These are phyloP conservation scores for Fusarium sp. DNA, from an alignment of 2,329 filamentous ascomycete species.

Conservation along the genomic window DNA sequence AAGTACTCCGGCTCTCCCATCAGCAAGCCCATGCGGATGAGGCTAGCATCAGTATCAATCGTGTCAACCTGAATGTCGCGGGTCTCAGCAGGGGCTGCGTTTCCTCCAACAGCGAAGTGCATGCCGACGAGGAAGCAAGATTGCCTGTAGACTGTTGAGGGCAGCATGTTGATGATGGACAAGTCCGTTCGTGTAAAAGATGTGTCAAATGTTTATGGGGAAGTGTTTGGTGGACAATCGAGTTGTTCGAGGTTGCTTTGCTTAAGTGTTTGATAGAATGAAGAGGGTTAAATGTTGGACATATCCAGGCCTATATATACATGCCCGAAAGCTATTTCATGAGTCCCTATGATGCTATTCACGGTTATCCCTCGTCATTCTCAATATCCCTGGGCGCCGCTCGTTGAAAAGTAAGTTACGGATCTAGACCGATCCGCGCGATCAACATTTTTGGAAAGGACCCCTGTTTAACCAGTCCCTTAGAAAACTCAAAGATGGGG, in stretches of 20 bases:
- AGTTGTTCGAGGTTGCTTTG: neutral
- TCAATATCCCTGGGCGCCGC: neutral
- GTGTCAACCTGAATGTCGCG: neutral
- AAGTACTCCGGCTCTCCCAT: neutral
- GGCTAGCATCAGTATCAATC: neutral
- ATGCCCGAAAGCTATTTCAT: neutral
- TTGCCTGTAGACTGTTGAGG: conserved; percentile 18
- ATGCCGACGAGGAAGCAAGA: conserved; percentile 24
- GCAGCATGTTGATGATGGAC: conserved; percentile 32
- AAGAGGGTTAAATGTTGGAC: neutral
- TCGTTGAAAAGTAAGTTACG: neutral
- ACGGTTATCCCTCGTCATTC: neutral
- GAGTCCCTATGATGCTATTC: neutral
- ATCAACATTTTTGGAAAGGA: conserved; percentile 1
- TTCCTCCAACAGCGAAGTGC: conserved; percentile 4
- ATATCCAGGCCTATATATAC: conserved; percentile 1
- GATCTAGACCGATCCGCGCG: conserved; percentile 2
- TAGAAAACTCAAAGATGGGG: neutral
- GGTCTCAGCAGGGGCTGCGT: conserved; percentile 20
- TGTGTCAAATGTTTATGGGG: no score
- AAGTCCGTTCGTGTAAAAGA: neutral
- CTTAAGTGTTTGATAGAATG: neutral
- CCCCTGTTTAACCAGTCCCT: conserved; percentile 1
- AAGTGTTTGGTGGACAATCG: neutral
- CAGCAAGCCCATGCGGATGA: no score